A percentile compares a stretch with the other conserved stretches of the same genome.
Evolutionary conservation across 2,329 filamentous ascomycete genomes (phyloP).

Genomic region (Xylariaceae sp.): DNA sequence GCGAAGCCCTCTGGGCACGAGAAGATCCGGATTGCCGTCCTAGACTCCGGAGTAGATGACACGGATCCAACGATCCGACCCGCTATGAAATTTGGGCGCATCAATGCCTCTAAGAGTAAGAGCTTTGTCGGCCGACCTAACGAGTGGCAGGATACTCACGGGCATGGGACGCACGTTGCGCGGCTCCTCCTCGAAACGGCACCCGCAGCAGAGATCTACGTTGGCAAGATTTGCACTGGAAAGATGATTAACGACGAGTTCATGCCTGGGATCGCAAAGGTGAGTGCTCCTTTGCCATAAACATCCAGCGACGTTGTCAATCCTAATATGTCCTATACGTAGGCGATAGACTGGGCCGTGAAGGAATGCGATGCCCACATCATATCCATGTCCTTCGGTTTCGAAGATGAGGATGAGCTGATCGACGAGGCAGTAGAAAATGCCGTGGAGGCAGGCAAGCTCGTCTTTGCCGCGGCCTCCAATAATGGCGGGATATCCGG

Average conservation of each 20-base stretch:
- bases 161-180: slow-evolving; percentile 9
- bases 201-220: slow-evolving; percentile 1
- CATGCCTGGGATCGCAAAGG: background rate
- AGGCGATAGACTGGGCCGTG: background rate
- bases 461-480: background rate
- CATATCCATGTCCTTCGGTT: slow-evolving; percentile 8
- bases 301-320: too few species aligned
- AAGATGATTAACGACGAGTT: background rate
- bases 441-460: background rate
- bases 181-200: slow-evolving; percentile 4
- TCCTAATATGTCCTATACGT: background rate
- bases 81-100: too few species aligned
- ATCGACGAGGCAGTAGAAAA: background rate
- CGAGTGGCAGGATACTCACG: background rate
- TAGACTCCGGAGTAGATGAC: slow-evolving; percentile 4
- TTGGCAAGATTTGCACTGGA: background rate
- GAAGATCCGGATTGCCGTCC: too few species aligned
- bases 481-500: background rate
- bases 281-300: background rate
- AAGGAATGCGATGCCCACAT: background rate
- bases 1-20: too few species aligned
- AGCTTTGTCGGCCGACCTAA: slow-evolving; percentile 1
- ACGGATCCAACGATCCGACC: background rate
- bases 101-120: too few species aligned
- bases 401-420: background rate